Conservation (phyloP, 2,329 filamentous ascomycete genomes). For the Amphichorda felina region DNA sequence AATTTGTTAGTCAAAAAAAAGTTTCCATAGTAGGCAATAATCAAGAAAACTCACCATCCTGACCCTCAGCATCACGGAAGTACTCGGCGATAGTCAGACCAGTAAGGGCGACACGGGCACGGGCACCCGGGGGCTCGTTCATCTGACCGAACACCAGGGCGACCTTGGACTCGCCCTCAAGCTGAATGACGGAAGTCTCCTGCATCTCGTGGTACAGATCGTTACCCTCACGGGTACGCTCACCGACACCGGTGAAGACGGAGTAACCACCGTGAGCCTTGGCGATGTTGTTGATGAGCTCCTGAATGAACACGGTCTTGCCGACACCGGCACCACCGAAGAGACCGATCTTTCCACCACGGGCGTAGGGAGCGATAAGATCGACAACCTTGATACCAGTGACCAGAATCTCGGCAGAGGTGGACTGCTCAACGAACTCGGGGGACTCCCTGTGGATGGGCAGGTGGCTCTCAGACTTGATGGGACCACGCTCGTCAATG, state of each 20-base stretch:
- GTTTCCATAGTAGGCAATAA: neutral
- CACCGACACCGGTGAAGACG: slow-evolving; percentile 99
- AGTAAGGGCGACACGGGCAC: slow-evolving; percentile 98
- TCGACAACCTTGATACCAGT: slow-evolving; percentile 99
- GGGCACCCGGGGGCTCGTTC: slow-evolving; percentile 99
- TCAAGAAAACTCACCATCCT: slow-evolving; percentile 56
- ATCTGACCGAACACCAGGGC: slow-evolving; percentile 99
- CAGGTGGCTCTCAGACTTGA: slow-evolving; percentile 79
- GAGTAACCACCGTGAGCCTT: slow-evolving; percentile 99
- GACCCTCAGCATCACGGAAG: slow-evolving; percentile 65
- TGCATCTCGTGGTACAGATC: slow-evolving; percentile 99
- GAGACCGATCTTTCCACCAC: slow-evolving; percentile 99
- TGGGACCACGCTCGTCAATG: slow-evolving; percentile 97
- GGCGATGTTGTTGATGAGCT: slow-evolving; percentile 99
- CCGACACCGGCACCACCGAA: slow-evolving; percentile 99
- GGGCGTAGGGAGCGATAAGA: slow-evolving; percentile 94
- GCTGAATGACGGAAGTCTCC: slow-evolving; percentile 98
- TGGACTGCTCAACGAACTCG: slow-evolving; percentile 89
- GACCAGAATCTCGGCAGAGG: slow-evolving; percentile 87
- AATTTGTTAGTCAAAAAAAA: neutral
- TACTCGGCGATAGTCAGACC: slow-evolving; percentile 69
- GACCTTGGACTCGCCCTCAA: slow-evolving; percentile 99
- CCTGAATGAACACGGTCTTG: slow-evolving; percentile 99
- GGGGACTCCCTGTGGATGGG: slow-evolving; percentile 95
- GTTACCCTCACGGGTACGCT: slow-evolving; percentile 99